These are phyloP conservation scores for Aspergillus steynii DNA, from an alignment of 495 filamentous ascomycete species.

Conservation along the genomic window DNA sequence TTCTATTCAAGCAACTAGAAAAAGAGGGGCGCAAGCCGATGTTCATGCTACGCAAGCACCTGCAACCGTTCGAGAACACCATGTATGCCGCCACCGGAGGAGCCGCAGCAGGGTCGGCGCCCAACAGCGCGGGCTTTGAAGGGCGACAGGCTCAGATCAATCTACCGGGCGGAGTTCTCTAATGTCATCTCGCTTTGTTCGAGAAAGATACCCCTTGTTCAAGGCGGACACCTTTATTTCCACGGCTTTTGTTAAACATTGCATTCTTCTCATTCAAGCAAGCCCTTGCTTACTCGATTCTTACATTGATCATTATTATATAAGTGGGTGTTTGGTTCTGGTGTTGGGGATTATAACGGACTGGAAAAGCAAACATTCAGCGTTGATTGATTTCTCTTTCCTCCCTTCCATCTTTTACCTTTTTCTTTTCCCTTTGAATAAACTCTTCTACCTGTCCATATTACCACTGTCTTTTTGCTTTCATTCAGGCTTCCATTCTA, in stretches of 20 bases:
- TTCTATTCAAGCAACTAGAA: slow-evolving; percentile 95
- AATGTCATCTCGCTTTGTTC: slow-evolving; percentile 25
- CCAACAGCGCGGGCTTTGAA: slow-evolving; percentile 47
- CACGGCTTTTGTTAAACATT: background rate
- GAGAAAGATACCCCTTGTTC: slow-evolving; percentile 20
- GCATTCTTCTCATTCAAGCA: background rate
- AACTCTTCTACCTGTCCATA: background rate
- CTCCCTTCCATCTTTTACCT: background rate
- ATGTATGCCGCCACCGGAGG: background rate
- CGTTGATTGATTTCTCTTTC: slow-evolving; percentile 2
- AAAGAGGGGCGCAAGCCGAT: slow-evolving; percentile 97
- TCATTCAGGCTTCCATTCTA: background rate
- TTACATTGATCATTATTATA: background rate
- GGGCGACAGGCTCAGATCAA: slow-evolving; percentile 42
- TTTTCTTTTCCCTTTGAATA: background rate
- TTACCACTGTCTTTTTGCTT: background rate
- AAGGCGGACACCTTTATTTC: background rate
- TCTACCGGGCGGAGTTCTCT: slow-evolving; percentile 47
- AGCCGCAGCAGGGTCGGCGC: slow-evolving; percentile 26
- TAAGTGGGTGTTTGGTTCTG: slow-evolving; percentile 4
- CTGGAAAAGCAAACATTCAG: slow-evolving; percentile 12
- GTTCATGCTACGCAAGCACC: slow-evolving; percentile 88
- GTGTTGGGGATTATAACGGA: slow-evolving; percentile 7
- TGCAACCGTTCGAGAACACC: slow-evolving; percentile 27
- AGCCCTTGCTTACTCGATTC: background rate